Evolutionary conservation across 805 yeast species (phyloP).

Genomic region (Candida palmyrensis): DNA sequence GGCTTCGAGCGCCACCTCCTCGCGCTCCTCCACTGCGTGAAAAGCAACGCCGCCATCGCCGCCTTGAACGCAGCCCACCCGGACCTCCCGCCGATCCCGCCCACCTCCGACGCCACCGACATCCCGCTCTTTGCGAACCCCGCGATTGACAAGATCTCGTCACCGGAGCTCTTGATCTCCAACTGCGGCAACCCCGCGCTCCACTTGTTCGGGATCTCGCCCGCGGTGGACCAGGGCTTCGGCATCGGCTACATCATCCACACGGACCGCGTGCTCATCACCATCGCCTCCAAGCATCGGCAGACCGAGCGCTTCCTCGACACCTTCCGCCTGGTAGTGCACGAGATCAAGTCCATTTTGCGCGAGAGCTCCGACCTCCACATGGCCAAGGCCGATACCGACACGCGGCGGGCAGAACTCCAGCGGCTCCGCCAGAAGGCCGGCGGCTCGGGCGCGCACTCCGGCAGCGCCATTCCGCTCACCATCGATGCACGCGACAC

Average conservation of each 20-base stretch:
- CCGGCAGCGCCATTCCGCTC: slow-evolving; percentile 1
- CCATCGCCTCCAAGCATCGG: slow-evolving; percentile 82
- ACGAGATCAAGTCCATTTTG: slow-evolving; percentile 52
- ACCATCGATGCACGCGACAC: slow-evolving; percentile 5
- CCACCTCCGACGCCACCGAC: slow-evolving; percentile 1
- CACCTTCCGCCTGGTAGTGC: slow-evolving; percentile 58
- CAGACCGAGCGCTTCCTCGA: slow-evolving; percentile 76
- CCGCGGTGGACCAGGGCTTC: slow-evolving; percentile 83
- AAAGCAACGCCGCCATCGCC: slow-evolving; percentile 32
- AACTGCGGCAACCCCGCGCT: slow-evolving; percentile 92
- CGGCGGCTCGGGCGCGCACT: slow-evolving; percentile 3
- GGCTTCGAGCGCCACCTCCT: slow-evolving; percentile 74
- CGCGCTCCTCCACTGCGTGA: slow-evolving; percentile 54
- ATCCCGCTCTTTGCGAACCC: slow-evolving; percentile 31
- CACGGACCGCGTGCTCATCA: slow-evolving; percentile 69
- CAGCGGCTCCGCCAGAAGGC: slow-evolving; percentile 31
- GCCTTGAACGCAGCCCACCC: slow-evolving; percentile 38
- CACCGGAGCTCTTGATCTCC: slow-evolving; percentile 50
- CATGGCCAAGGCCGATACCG: slow-evolving; percentile 20
- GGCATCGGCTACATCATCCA: slow-evolving; percentile 92
- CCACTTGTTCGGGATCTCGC: slow-evolving; percentile 86
- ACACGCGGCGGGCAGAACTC: slow-evolving; percentile 26
- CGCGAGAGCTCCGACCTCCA: slow-evolving; percentile 30
- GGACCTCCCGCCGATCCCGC: slow-evolving; percentile 23
- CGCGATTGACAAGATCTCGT: slow-evolving; percentile 25